Percentiles rank a stretch among this genome's conserved stretches.
phyloP scores from a whole-genome alignment of 345 rosid genomes.

The Salix udensis region DNA sequence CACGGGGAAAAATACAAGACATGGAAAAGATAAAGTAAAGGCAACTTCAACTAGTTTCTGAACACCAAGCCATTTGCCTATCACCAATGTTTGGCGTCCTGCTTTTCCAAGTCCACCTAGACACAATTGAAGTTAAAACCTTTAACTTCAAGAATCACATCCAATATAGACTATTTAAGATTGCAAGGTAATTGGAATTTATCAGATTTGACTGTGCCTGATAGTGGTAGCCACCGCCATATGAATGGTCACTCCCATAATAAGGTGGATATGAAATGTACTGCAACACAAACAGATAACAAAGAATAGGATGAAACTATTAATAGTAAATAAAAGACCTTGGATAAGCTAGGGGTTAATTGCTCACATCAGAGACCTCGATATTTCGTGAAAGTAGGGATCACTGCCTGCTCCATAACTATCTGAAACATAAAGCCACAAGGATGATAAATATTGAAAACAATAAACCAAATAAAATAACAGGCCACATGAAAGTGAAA shows the following conservation, averaged over 20 bases:
- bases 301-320: conserved; percentile 6
- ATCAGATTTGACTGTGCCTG: conserved; percentile 26
- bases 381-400: conserved; percentile 39
- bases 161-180: not conserved
- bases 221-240: conserved; percentile 47
- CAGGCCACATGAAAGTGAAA: conserved; percentile 4
- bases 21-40: not conserved
- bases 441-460: conserved; percentile 9
- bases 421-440: conserved; percentile 35
- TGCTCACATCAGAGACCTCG: conserved; percentile 50
- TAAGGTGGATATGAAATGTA: conserved; percentile 37
- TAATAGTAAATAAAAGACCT: conserved; percentile 3
- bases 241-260: conserved; percentile 36
- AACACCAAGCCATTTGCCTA: conserved; percentile 32
- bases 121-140: conserved; percentile 18
- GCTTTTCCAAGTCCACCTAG: conserved; percentile 39
- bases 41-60: conserved; percentile 15
- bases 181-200: conserved; percentile 17
- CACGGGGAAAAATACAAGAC: conserved; percentile 3
- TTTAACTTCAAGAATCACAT: conserved; percentile 4
- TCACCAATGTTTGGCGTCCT: conserved; percentile 24
- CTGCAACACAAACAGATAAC: conserved; percentile 32
- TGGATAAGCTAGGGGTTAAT: conserved; percentile 6
- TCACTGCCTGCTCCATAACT: conserved; percentile 35
- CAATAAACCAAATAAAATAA: not conserved